phyloP scores from a whole-genome alignment of 345 rosid genomes.

The Abelmoschus esculentus region DNA sequence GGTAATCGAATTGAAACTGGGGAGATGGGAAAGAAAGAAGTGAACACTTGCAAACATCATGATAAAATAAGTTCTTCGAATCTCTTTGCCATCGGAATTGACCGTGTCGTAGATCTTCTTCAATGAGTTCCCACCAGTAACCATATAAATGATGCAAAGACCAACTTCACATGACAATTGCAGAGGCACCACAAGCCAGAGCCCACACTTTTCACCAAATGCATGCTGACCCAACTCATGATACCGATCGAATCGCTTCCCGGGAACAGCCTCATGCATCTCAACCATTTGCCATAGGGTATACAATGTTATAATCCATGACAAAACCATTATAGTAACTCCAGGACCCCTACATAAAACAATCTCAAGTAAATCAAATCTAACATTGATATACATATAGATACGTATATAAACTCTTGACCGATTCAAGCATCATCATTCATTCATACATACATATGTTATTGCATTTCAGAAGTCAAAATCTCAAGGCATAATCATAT shows the following conservation, averaged over 20 bases:
- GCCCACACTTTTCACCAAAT: not conserved
- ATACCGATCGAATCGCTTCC: not conserved
- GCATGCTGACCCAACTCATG: not conserved
- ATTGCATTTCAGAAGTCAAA: too few species aligned
- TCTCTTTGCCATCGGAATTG: slow-evolving; percentile 17
- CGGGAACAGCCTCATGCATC: not conserved
- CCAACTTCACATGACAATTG: slow-evolving; percentile 52
- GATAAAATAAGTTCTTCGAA: not conserved
- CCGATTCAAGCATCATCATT: too few species aligned
- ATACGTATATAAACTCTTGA: too few species aligned
- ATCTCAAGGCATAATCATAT: too few species aligned
- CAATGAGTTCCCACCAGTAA: slow-evolving; percentile 54
- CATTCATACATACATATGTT: too few species aligned
- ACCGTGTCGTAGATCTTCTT: slow-evolving; percentile 45
- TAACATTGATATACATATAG: not conserved
- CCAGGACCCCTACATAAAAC: slow-evolving; percentile 50
- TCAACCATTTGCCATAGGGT: not conserved
- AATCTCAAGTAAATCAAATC: not conserved
- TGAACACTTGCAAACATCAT: not conserved
- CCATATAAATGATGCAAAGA: slow-evolving; percentile 51
- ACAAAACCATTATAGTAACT: slow-evolving; percentile 28
- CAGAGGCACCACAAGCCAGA: not conserved
- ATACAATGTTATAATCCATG: not conserved
- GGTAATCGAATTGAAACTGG: slow-evolving; percentile 6
- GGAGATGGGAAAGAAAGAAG: not conserved